Evolutionary conservation across 371 early-diverging fungal genomes (phyloP).

Genomic region (Rhizomucor miehei): DNA sequence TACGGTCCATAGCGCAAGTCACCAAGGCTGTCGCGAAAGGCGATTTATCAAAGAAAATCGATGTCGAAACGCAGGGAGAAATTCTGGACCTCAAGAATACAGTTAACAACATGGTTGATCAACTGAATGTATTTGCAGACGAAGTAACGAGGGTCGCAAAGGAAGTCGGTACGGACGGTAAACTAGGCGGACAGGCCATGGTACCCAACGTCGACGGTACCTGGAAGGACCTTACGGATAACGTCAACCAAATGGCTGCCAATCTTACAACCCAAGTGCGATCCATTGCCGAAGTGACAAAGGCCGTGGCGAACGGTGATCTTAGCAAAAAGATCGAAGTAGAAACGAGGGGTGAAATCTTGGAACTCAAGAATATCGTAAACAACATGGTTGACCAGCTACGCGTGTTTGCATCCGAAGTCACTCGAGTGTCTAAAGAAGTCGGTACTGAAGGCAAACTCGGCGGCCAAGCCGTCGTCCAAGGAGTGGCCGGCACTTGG

Average conservation of each 20-base stretch:
- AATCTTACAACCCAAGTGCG: constrained; percentile 56
- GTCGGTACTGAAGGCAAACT: constrained; percentile 54
- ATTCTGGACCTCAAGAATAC: constrained; percentile 62
- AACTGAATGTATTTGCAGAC: constrained; percentile 30
- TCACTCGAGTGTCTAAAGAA: constrained; percentile 54
- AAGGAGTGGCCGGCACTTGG: constrained; percentile 58
- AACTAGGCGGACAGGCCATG: constrained; percentile 37
- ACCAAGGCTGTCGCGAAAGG: constrained; percentile 52
- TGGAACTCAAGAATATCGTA: constrained; percentile 56
- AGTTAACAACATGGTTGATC: constrained; percentile 65
- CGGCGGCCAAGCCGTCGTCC: constrained; percentile 51
- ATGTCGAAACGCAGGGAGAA: constrained; percentile 59
- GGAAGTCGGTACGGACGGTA: constrained; percentile 55
- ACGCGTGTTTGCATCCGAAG: constrained; percentile 54
- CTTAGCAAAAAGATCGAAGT: constrained; percentile 30
- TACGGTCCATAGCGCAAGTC: constrained; percentile 51
- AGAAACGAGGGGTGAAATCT: constrained; percentile 30
- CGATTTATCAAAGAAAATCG: constrained; percentile 56
- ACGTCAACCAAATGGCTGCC: constrained; percentile 57
- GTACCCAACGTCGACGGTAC: constrained; percentile 55
- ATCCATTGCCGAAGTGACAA: constrained; percentile 52
- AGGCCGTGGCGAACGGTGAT: constrained; percentile 59
- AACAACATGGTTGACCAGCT: constrained; percentile 62
- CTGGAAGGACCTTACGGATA: constrained; percentile 61
- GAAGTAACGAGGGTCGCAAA: constrained; percentile 38